phyloP scores from a whole-genome alignment of 768 basidiomycete genomes.

The Panaeolus cyanescens region DNA sequence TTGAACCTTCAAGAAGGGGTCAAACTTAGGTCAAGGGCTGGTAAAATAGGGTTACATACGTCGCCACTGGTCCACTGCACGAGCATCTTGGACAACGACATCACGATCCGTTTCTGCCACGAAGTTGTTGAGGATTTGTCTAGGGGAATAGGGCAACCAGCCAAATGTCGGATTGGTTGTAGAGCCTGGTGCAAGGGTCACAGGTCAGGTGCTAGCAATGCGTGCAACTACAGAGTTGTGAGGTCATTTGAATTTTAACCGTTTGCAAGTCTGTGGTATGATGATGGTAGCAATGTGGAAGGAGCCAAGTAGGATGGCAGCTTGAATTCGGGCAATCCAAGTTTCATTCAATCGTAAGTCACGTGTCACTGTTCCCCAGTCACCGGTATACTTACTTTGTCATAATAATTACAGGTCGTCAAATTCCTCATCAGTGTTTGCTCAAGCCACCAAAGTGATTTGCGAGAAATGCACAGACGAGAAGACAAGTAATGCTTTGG shows the following conservation, averaged over 20 bases:
- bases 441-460: conserved; percentile 95
- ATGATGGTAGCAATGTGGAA: too few species aligned
- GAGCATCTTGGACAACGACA: conserved; percentile 58
- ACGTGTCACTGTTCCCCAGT: too few species aligned
- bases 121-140: conserved; percentile 68
- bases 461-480: conserved; percentile 93
- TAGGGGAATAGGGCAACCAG: conserved; percentile 69
- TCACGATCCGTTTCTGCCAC: conserved; percentile 65
- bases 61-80: conserved; percentile 57
- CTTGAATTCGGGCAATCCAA: too few species aligned
- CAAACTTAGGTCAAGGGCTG: background rate
- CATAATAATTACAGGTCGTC: too few species aligned
- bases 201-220: conserved; percentile 46
- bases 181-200: conserved; percentile 56
- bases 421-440: conserved; percentile 87
- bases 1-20: conserved; percentile 54
- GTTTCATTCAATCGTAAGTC: too few species aligned
- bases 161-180: conserved; percentile 53
- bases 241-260: too few species aligned
- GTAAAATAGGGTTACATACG: conserved; percentile 36
- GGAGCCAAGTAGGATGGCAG: too few species aligned
- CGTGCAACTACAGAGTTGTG: conserved; percentile 66
- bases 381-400: too few species aligned
- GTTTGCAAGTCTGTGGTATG: too few species aligned
- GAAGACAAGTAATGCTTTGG: conserved; percentile 79